These are phyloP conservation scores for Nothopassalora personata DNA, from an alignment of 2,329 filamentous ascomycete genomes.

Conservation along the genomic window DNA sequence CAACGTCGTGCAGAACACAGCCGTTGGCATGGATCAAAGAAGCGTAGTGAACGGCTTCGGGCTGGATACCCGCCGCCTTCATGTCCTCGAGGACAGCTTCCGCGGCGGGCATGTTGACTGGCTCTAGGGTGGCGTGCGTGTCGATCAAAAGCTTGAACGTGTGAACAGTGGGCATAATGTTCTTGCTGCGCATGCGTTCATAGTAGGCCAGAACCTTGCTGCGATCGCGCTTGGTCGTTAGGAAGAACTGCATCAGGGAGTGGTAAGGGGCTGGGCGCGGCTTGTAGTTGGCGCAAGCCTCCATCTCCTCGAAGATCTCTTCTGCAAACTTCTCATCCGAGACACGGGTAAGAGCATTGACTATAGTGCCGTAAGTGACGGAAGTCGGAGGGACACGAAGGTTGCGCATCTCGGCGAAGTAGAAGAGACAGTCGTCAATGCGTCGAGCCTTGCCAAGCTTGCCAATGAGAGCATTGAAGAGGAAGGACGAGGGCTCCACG, in stretches of 20 bases:
- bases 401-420: slow-evolving; percentile 95
- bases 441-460: slow-evolving; percentile 97
- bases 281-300: slow-evolving; percentile 98
- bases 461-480: slow-evolving; percentile 97
- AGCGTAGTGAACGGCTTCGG: slow-evolving; percentile 92
- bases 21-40: slow-evolving; percentile 94
- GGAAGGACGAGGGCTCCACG: slow-evolving; percentile 90
- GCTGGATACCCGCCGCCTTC: slow-evolving; percentile 63
- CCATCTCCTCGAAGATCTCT: slow-evolving; percentile 98
- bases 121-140: slow-evolving; percentile 88
- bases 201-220: slow-evolving; percentile 91
- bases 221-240: slow-evolving; percentile 95
- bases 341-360: slow-evolving; percentile 94
- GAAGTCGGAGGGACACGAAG: slow-evolving; percentile 91
- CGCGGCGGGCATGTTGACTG: slow-evolving; percentile 80
- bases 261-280: slow-evolving; percentile 95
- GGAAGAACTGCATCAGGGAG: slow-evolving; percentile 99
- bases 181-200: slow-evolving; percentile 81
- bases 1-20: slow-evolving; percentile 87
- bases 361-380: slow-evolving; percentile 95
- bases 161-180: slow-evolving; percentile 86
- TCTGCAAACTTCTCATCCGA: slow-evolving; percentile 97
- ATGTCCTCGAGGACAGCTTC: slow-evolving; percentile 79
- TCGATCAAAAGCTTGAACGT: slow-evolving; percentile 98
- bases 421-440: slow-evolving; percentile 96